Evolutionary conservation across 176 grass and related monocot genomes (phyloP), one percentile per base, ranked within the genome.

Genomic region (Rhynchospora tenuis): DNA sequence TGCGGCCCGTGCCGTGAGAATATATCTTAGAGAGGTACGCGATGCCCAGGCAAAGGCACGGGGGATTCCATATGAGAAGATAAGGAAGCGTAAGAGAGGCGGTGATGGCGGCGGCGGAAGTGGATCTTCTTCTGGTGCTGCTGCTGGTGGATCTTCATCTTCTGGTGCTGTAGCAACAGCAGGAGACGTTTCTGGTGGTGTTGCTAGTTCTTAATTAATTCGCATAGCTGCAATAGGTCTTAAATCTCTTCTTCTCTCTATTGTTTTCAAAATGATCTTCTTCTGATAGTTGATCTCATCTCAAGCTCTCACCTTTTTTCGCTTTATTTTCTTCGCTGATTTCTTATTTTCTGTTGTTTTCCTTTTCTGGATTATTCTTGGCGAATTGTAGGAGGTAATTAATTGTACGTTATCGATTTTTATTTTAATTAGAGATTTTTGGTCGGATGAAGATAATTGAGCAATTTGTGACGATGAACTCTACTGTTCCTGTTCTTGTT

Each of bases 1-100:
- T 75, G 96, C 96, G 3, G 89, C 93, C 9, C 91, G 96, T 51
- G 89, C 96, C 65, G 91, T 99, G 83, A 89, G 96, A 88, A 99
- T 99, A 86, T 99, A 93, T 84, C 93, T 99, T 71, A 93, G 91
- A 83, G 96, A 99, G 84, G 96, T 99, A 67, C 91, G 96, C 9
- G 93, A 93, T 78, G 90, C 92, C 82, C 96, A 99, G 78, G 91
- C 96, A 62, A 95, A 95, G 88, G 96, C 96, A 26, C 89, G 96
- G 14, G 96, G 96, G 70, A 93, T 99, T 87, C 93, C 96, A 17
- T 90, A 95, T 90, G 96, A 91, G 77, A 99, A 95, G 91, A 11
- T 76, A 29, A 95, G 94, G 93, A 99, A 99, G 85, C 91, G 96
- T 83, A 99, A 99, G 85, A 86, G 96, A 86, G 59, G 76, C 11